Conservation (phyloP, 2,329 filamentous ascomycete genomes). For the Trichoderma atroviride region DNA sequence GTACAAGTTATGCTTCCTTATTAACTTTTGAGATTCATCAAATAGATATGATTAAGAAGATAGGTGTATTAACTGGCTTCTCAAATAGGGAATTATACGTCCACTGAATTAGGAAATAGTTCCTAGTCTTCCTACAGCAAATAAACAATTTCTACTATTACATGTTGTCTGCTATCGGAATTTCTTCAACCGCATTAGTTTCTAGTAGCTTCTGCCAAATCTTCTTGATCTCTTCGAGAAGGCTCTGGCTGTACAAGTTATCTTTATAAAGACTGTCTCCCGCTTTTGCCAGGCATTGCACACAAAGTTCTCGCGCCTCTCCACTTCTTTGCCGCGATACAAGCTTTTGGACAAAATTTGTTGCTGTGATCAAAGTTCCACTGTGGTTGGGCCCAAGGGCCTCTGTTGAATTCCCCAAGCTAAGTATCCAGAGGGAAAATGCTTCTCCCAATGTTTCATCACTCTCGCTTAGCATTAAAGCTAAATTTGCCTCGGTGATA, state of each 20-base stretch:
- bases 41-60: background rate
- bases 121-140: too few relatives aligned
- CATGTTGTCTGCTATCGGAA: too few relatives aligned
- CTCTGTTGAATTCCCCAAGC: background rate
- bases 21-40: background rate
- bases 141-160: too few relatives aligned
- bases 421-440: background rate
- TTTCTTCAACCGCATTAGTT: background rate
- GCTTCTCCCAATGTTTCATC: background rate
- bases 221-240: background rate
- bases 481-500: background rate
- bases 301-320: constrained; percentile 1
- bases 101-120: background rate
- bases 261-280: background rate
- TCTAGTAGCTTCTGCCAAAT: background rate
- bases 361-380: background rate
- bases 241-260: background rate
- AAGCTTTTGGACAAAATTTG: background rate
- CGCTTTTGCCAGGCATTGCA: background rate
- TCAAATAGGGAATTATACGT: background rate
- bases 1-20: background rate
- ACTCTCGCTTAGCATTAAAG: background rate
- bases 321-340: background rate
- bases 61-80: too few relatives aligned
- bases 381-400: background rate